Base-by-base conservation (phyloP, 2,329 filamentous ascomycete species). In the Verticillium albo-atrum region DNA sequence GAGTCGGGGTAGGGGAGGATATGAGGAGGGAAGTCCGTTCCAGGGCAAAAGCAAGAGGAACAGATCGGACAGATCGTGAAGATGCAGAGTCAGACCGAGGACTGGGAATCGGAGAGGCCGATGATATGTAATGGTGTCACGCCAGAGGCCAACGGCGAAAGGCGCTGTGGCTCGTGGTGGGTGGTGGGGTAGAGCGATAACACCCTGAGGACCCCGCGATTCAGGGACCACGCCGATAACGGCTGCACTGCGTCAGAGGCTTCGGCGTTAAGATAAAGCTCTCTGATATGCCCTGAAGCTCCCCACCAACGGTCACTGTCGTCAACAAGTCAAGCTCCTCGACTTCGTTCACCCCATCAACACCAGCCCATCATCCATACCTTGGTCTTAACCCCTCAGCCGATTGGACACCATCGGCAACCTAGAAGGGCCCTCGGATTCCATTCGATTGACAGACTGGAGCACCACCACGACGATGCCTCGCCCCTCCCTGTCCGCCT, bases 401-500 rank as follows among this genome's bases (percentile, higher is more conserved):
- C 32, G 6, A 26, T 51, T 23, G 17, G 32, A n/a, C 35, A 4
- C 23, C 54, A 26, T 37, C 30, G 30, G 30, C 30, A 32, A 32
- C 30, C n/a, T n/a, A n/a, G n/a, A n/a, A n/a, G n/a, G n/a, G n/a
- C n/a, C n/a, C n/a, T n/a, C n/a, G n/a, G n/a, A n/a, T n/a, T n/a
- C n/a, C n/a, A n/a, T n/a, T n/a, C n/a, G n/a, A n/a, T n/a, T n/a
- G n/a, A n/a, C n/a, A n/a, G n/a, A n/a, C n/a, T n/a, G n/a, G n/a
- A n/a, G n/a, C n/a, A n/a, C n/a, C n/a, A n/a, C n/a, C 10, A 32
- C 7, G 9, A 32, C 30, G 7, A 47, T 47, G 42, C 42, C 42
- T 9, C 68, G 74, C 56, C 54, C 68, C 6, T 79, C 82, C 0
- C 70, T 87, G 35, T 69, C 74, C 34, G 71, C 75, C 20, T 88